These are phyloP conservation scores for Hericium coralloides DNA, from an alignment of 768 basidiomycete genomes.

Conservation along the genomic window DNA sequence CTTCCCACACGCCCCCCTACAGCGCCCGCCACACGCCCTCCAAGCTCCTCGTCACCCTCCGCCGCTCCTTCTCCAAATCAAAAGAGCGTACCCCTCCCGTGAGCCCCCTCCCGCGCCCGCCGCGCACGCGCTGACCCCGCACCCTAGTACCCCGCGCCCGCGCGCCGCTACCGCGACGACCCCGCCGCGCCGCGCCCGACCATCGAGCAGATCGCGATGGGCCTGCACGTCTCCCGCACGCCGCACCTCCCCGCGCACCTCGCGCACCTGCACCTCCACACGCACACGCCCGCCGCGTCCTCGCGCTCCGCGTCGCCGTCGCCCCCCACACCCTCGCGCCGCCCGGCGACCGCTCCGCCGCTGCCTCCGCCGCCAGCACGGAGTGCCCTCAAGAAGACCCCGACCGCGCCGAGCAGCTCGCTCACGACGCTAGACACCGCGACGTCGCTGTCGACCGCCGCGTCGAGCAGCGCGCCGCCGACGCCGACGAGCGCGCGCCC, in stretches of 20 bases:
- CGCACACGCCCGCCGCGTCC: constrained; percentile 5
- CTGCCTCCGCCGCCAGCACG: constrained; percentile 19
- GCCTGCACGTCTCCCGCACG: constrained; percentile 67
- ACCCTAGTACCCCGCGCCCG: constrained; percentile 4
- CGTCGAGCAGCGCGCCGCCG: constrained; percentile 17
- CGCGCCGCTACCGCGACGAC: constrained; percentile 26
- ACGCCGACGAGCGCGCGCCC: constrained; percentile 21
- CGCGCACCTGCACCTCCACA: constrained; percentile 3
- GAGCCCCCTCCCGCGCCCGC: neutral
- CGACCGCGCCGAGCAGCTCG: constrained; percentile 24
- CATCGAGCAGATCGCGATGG: constrained; percentile 75
- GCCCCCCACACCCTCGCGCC: constrained; percentile 1
- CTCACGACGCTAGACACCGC: constrained; percentile 16
- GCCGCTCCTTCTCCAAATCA: neutral
- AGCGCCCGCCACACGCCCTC: neutral
- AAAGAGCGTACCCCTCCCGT: neutral
- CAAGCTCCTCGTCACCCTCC: neutral
- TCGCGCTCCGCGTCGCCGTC: neutral
- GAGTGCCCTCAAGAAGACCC: constrained; percentile 49
- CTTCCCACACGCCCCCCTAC: neutral
- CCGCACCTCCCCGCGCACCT: constrained; percentile 49
- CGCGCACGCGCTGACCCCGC: neutral
- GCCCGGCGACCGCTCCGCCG: constrained; percentile 18
- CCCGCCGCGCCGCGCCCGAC: constrained; percentile 41
- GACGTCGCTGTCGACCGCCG: constrained; percentile 30